Conservation (phyloP, 805 yeast genomes). For the Candida qinlingensis region DNA sequence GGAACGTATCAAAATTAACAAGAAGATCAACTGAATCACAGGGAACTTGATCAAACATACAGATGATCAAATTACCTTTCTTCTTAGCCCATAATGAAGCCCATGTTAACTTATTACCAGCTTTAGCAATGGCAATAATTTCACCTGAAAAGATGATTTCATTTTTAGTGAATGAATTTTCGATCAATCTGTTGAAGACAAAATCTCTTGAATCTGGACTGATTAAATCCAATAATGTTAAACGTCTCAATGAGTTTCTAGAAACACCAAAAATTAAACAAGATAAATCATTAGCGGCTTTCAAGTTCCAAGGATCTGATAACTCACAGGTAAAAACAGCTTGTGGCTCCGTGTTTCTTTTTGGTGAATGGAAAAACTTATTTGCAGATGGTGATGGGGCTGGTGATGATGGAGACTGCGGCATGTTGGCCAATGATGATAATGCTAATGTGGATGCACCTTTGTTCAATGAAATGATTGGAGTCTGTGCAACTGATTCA, state of each 20-base stretch:
- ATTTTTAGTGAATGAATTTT: slow-evolving; percentile 25
- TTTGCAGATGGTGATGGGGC: slow-evolving; percentile 9
- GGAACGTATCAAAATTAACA: slow-evolving; percentile 25
- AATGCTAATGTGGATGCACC: slow-evolving; percentile 29
- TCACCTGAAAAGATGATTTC: slow-evolving; percentile 75
- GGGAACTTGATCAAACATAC: slow-evolving; percentile 84
- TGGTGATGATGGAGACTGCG: slow-evolving; percentile 1
- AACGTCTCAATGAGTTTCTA: slow-evolving; percentile 51
- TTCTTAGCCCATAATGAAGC: slow-evolving; percentile 89
- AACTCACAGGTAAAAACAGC: slow-evolving; percentile 79
- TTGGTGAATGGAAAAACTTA: slow-evolving; percentile 61
- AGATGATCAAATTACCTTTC: slow-evolving; percentile 62
- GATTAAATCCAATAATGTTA: slow-evolving; percentile 69
- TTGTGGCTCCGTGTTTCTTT: slow-evolving; percentile 70
- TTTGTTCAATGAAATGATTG: slow-evolving; percentile 21
- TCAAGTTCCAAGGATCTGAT: slow-evolving; percentile 71
- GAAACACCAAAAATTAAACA: slow-evolving; percentile 83
- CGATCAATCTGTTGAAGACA: slow-evolving; percentile 50
- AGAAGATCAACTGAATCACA: slow-evolving; percentile 60
- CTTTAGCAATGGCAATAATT: slow-evolving; percentile 70
- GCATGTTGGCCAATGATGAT: slow-evolving; percentile 17
- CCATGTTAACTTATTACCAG: slow-evolving; percentile 65
- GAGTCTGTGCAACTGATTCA: slow-evolving; percentile 24
- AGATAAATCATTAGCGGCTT: slow-evolving; percentile 86
- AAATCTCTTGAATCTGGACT: slow-evolving; percentile 72